Percentiles rank a stretch among this genome's conserved stretches.
Evolutionary conservation across 768 basidiomycete genomes (phyloP).

Genomic region (Kwoniella europaea): DNA sequence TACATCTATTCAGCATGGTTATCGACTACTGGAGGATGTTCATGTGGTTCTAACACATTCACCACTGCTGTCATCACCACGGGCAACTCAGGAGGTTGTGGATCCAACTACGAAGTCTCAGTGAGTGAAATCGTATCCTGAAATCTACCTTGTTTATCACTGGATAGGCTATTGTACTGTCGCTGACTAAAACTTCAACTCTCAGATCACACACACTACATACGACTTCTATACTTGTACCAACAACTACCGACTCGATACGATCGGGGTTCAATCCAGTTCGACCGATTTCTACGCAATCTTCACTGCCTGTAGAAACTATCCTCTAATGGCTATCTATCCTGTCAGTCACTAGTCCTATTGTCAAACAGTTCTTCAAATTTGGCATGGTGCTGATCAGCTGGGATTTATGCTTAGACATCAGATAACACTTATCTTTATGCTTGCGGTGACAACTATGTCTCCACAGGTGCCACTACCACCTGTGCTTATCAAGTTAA

Average conservation of each 20-base stretch:
- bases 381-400: background rate
- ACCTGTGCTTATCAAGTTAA: constrained; percentile 9
- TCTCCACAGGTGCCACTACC: background rate
- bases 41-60: constrained; percentile 6
- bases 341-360: background rate
- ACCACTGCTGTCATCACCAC: background rate
- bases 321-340: background rate
- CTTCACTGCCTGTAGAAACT: background rate
- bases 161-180: background rate
- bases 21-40: constrained; percentile 3
- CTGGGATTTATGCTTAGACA: background rate
- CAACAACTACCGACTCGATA: background rate
- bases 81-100: constrained; percentile 1
- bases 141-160: too few species aligned
- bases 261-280: background rate
- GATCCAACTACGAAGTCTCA: constrained; percentile 4
- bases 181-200: background rate
- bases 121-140: background rate
- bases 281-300: background rate
- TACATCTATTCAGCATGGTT: constrained; percentile 5
- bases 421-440: background rate
- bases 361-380: background rate
- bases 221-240: constrained; percentile 1
- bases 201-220: constrained; percentile 1
- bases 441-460: background rate